phyloP scores from a whole-genome alignment of 2,329 filamentous ascomycete species.

The Alternaria angustiovoidea region DNA sequence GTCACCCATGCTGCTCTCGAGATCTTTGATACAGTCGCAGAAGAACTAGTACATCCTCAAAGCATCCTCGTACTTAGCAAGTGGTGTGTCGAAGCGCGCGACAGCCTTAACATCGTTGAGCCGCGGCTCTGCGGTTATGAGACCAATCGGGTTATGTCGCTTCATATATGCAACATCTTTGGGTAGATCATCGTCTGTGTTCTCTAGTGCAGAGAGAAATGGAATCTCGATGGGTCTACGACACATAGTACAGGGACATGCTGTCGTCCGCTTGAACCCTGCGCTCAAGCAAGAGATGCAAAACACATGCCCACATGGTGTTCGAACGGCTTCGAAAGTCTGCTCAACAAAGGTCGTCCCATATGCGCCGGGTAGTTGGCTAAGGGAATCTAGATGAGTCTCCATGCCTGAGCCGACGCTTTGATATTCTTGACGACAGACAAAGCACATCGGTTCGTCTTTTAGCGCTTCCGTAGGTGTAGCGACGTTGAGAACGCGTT shows the following conservation, averaged over 20 bases:
- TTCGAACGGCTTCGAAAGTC: constrained; percentile 2
- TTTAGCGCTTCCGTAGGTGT: neutral
- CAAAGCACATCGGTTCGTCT: constrained; percentile 1
- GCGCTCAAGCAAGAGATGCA: constrained; percentile 9
- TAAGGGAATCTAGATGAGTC: neutral
- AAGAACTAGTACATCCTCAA: neutral
- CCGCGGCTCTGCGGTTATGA: neutral
- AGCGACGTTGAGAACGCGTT: neutral
- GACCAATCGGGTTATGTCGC: neutral
- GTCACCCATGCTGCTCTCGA: neutral
- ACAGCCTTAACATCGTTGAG: neutral
- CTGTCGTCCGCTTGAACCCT: neutral
- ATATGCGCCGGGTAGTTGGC: constrained; percentile 1
- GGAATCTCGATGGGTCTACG: neutral
- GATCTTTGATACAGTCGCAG: neutral
- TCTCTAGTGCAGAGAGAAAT: neutral
- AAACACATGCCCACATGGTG: constrained; percentile 8
- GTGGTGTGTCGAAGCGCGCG: neutral
- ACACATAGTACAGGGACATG: constrained; percentile 9
- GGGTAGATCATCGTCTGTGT: neutral
- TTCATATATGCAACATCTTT: neutral
- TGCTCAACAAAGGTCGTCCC: neutral
- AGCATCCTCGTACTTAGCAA: neutral
- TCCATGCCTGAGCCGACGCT: neutral
- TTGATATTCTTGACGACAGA: constrained; percentile 3